These are phyloP conservation scores for Diphasiastrum complanatum DNA, from an alignment of 83 land plant species.

Conservation along the genomic window DNA sequence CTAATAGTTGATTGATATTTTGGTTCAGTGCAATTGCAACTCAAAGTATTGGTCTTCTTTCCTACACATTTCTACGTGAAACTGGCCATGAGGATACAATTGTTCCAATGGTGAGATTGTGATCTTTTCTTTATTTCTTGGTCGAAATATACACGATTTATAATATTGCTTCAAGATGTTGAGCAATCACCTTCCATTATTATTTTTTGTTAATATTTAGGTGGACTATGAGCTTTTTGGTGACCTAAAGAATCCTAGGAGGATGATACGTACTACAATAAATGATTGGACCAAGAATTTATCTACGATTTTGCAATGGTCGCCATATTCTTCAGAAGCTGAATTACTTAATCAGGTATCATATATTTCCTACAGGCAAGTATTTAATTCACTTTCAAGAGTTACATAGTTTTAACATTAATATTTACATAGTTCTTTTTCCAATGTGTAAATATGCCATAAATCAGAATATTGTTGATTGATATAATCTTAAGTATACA, in stretches of 20 bases:
- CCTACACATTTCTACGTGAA: slow-evolving; percentile 66
- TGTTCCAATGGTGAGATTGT: slow-evolving; percentile 58
- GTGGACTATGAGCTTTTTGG: background rate
- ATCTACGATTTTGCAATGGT: background rate
- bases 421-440: too few relatives aligned
- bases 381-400: too few relatives aligned
- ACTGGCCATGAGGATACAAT: slow-evolving; percentile 75
- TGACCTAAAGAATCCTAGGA: background rate
- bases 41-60: slow-evolving; percentile 66
- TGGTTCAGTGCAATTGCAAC: slow-evolving; percentile 21
- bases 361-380: too few relatives aligned
- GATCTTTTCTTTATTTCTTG: background rate
- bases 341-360: background rate
- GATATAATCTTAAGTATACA: too few relatives aligned
- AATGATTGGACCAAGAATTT: background rate
- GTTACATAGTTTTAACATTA: too few relatives aligned
- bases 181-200: background rate
- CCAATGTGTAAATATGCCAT: too few relatives aligned
- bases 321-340: background rate
- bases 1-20: background rate
- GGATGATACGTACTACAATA: background rate
- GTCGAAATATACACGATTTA: too few relatives aligned
- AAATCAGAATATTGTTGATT: too few relatives aligned
- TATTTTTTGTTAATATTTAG: background rate
- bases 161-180: background rate